phyloP scores from a whole-genome alignment of 306 rosid genomes.

The Abrus precatorius region DNA sequence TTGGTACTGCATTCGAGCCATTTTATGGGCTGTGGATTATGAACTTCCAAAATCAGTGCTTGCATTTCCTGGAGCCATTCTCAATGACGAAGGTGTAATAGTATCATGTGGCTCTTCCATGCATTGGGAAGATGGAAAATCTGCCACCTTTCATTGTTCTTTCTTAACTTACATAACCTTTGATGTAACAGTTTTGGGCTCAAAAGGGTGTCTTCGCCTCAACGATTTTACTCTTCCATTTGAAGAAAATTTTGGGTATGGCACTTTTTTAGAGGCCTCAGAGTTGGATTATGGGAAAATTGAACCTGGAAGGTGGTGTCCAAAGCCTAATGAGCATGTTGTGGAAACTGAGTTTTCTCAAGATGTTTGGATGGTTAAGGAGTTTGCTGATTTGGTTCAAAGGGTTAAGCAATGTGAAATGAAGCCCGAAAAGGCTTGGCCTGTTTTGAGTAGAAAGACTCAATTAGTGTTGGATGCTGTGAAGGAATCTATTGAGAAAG shows the following conservation, averaged over 20 bases:
- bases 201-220: constrained; percentile 49
- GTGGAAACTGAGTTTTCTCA: constrained; percentile 47
- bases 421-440: constrained; percentile 50
- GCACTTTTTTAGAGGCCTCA: constrained; percentile 39
- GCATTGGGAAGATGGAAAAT: constrained; percentile 55
- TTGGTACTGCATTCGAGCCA: constrained; percentile 59
- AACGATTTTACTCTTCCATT: constrained; percentile 49
- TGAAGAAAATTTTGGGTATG: constrained; percentile 47
- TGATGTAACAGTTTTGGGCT: constrained; percentile 48
- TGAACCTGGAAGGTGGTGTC: constrained; percentile 51
- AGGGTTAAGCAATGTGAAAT: constrained; percentile 37
- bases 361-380: constrained; percentile 57
- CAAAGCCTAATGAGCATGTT: constrained; percentile 43
- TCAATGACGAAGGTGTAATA: constrained; percentile 51
- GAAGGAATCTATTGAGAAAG: constrained; percentile 51
- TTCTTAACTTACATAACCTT: constrained; percentile 44
- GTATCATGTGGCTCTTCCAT: constrained; percentile 56
- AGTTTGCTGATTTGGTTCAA: constrained; percentile 43
- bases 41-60: constrained; percentile 52
- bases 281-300: constrained; percentile 51
- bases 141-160: constrained; percentile 51
- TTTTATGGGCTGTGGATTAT: constrained; percentile 53
- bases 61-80: constrained; percentile 43
- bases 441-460: constrained; percentile 45
- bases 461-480: constrained; percentile 54